These are phyloP conservation scores for Vaccinium vitisidaea DNA, from an alignment of 148 eudicot genomes.

Conservation along the genomic window DNA sequence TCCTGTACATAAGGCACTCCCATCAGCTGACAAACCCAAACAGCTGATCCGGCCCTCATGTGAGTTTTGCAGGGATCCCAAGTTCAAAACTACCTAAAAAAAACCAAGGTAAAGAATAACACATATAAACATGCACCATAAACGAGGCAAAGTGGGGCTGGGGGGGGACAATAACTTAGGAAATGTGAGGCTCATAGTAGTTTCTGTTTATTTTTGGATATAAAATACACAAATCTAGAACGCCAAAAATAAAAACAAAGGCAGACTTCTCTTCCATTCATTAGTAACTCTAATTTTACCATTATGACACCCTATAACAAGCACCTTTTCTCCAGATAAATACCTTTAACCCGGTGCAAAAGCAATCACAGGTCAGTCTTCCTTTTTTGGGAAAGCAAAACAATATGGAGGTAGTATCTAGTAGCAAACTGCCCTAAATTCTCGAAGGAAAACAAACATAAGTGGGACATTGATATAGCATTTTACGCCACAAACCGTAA, in stretches of 20 bases:
- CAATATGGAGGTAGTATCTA: slow-evolving; percentile 1
- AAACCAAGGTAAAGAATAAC: neutral
- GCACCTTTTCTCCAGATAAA: neutral
- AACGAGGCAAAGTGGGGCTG: neutral
- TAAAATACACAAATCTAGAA: neutral
- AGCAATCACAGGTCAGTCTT: neutral
- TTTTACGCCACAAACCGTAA: neutral
- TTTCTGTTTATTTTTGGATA: neutral
- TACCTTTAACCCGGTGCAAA: neutral
- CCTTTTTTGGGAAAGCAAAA: neutral
- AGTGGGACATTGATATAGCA: neutral
- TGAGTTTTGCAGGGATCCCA: slow-evolving; percentile 82
- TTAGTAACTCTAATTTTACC: neutral
- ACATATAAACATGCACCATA: neutral
- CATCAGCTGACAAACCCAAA: slow-evolving; percentile 95
- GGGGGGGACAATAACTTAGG: neutral
- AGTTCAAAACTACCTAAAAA: slow-evolving; percentile 67
- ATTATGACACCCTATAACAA: neutral
- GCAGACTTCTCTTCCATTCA: neutral
- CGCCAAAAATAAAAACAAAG: neutral
- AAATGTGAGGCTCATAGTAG: neutral
- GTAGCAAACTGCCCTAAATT: neutral
- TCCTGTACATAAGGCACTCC: slow-evolving; percentile 98
- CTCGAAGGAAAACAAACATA: neutral
- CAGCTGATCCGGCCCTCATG: slow-evolving; percentile 75